Conservation (phyloP, 257 asterid species). For the Plantago elongata region DNA sequence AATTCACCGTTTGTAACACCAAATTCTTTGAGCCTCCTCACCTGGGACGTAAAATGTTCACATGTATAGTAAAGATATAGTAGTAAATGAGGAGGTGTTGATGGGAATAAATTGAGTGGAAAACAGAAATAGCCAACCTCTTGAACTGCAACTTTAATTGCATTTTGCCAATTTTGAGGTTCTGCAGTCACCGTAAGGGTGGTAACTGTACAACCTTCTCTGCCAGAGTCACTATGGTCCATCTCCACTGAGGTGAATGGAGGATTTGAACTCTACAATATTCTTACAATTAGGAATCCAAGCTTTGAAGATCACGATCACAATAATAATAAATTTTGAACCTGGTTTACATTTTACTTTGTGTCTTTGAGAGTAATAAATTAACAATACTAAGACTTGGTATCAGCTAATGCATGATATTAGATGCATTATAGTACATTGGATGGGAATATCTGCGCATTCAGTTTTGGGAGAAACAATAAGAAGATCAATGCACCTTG, state of each 20-base stretch:
- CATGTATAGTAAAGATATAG: slow-evolving; percentile 12
- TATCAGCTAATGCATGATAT: slow-evolving; percentile 13
- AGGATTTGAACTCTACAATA: slow-evolving; percentile 91
- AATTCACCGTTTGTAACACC: slow-evolving; percentile 98
- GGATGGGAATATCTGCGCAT: slow-evolving; percentile 17
- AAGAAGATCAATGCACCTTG: slow-evolving; percentile 53
- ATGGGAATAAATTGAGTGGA: background rate
- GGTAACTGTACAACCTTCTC: slow-evolving; percentile 98
- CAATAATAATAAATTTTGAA: slow-evolving; percentile 12
- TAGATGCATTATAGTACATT: slow-evolving; percentile 10
- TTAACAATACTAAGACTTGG: background rate
- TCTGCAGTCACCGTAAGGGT: slow-evolving; percentile 97
- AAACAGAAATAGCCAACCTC: slow-evolving; percentile 59
- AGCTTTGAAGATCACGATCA: slow-evolving; percentile 16
- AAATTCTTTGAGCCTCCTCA: slow-evolving; percentile 94
- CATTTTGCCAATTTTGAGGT: slow-evolving; percentile 91
- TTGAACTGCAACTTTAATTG: slow-evolving; percentile 94
- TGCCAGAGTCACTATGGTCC: slow-evolving; percentile 99
- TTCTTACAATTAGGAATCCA: slow-evolving; percentile 26
- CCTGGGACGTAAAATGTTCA: slow-evolving; percentile 40
- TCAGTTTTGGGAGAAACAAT: slow-evolving; percentile 17
- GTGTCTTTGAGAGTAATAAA: too few species aligned
- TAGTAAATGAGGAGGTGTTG: background rate
- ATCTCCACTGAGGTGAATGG: slow-evolving; percentile 96
- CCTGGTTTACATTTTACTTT: too few species aligned